A percentile compares a stretch with the other conserved stretches of the same genome.
These are phyloP conservation scores for Puccinia brachypodii DNA, from an alignment of 1,284 basidiomycete genomes.

Conservation along the genomic window DNA sequence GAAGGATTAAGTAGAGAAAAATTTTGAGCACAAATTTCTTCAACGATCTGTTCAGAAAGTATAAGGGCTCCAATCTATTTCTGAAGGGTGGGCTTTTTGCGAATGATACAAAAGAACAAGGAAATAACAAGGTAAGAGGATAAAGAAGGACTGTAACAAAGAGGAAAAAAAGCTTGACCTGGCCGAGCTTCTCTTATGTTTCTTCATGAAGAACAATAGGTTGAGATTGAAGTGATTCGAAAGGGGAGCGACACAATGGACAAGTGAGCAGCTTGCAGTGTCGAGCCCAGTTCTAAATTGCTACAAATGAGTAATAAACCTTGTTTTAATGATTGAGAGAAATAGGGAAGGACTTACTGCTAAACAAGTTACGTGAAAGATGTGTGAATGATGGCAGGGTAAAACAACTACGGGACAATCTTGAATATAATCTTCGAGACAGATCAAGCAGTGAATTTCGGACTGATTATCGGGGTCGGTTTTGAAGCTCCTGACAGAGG, in stretches of 20 bases:
- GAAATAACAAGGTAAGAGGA: too few relatives aligned
- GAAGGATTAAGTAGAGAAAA: too few relatives aligned
- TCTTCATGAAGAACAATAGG: background rate
- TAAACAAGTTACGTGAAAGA: background rate
- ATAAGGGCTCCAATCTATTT: too few relatives aligned
- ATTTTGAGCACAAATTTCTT: too few relatives aligned
- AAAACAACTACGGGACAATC: background rate
- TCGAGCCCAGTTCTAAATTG: background rate
- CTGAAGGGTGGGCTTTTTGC: too few relatives aligned
- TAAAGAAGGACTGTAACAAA: background rate
- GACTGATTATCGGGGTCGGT: background rate
- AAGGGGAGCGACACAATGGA: slow-evolving; percentile 4
- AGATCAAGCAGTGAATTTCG: slow-evolving; percentile 8
- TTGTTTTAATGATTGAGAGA: too few relatives aligned
- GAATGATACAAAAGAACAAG: too few relatives aligned
- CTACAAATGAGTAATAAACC: background rate
- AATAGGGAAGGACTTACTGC: background rate
- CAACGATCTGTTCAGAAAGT: too few relatives aligned
- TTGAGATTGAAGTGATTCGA: background rate
- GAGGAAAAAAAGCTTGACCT: background rate
- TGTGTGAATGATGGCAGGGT: slow-evolving; percentile 14
- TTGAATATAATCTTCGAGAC: background rate
- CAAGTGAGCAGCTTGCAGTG: background rate
- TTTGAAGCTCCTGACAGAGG: background rate
- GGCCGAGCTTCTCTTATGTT: background rate